phyloP scores from a whole-genome alignment of 257 asterid genomes.

The Penstemon davidsonii region DNA sequence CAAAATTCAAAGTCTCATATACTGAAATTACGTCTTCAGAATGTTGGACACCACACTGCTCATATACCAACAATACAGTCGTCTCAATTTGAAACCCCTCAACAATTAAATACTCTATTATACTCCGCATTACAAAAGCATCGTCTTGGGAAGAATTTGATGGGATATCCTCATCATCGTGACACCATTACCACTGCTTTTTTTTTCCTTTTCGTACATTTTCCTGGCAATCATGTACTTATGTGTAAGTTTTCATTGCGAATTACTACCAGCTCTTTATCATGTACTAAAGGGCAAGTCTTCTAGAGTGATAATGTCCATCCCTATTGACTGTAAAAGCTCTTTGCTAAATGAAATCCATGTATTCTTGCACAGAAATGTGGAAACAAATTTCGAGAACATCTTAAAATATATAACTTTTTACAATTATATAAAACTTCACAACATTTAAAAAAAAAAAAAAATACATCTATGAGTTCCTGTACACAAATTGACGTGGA shows the following conservation, averaged over 20 bases:
- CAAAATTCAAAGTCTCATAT: too few relatives aligned
- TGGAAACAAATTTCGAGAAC: conserved; percentile 12
- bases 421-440: conserved; percentile 38
- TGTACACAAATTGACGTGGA: conserved; percentile 60
- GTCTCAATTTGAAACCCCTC: too few relatives aligned
- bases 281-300: neutral
- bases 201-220: too few relatives aligned
- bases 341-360: neutral
- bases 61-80: too few relatives aligned
- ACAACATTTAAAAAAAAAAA: conserved; percentile 25
- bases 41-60: too few relatives aligned
- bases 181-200: neutral
- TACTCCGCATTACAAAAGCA: too few relatives aligned
- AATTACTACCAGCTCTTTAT: neutral
- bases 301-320: neutral
- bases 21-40: too few relatives aligned
- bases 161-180: neutral
- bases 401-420: conserved; percentile 24
- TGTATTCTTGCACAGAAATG: neutral
- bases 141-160: neutral
- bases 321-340: neutral
- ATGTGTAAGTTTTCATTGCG: neutral
- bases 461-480: conserved; percentile 39
- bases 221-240: neutral
- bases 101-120: too few relatives aligned